Base-by-base conservation (phyloP, 2,329 filamentous ascomycete species). In the Aotearoamyces nothofagi region DNA sequence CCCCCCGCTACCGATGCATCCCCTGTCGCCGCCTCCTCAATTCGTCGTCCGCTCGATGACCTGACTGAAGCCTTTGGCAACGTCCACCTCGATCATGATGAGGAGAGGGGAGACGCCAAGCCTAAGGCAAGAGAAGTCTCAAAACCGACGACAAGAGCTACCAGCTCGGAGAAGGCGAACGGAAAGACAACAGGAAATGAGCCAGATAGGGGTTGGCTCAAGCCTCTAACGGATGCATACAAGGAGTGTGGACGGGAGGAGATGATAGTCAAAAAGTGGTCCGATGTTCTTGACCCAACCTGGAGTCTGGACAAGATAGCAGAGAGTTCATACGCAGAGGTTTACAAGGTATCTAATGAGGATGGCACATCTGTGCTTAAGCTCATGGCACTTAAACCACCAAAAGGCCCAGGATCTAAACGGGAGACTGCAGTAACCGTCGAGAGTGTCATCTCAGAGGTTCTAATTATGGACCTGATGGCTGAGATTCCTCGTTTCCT, bases 321-420 rank as follows among this genome's bases (percentile, higher is more conserved):
- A 7, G 71, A 77, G 44, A 70, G 71, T 4, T 76, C 71, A 2
- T 77, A 67, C 39, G 69, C 71, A 5, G 71, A 77, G 44, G 69
- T 77, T 7, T 77, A 75, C 40, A 66, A 69, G 7, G 59, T 76
- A 38, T 65, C 56, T 26, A 75, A 72, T 42, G 54, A 58, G 24
- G 55, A 60, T 10, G 69, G 69, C 6, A 70, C 64, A 15, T 74
- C 68, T 45, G 73, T 77, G 41, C 68, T 77, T 50, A 77, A 77
- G 39, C 63, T 68, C 12, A 69, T 76, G 33, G 61, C 69, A 2
- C 57, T 77, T 7, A 49, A 61, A 8, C 72, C 67, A 1, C 64
- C 66, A 4, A 66, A 11, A n/a, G 41, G 47, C 13, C 33, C 34
- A 9, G 26, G 30, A 1, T 45, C 43, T 7, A 15, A 34, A 4